These are phyloP conservation scores for Tetradesmus obliquus DNA, from an alignment of 139 green algal species.

Conservation along the genomic window DNA sequence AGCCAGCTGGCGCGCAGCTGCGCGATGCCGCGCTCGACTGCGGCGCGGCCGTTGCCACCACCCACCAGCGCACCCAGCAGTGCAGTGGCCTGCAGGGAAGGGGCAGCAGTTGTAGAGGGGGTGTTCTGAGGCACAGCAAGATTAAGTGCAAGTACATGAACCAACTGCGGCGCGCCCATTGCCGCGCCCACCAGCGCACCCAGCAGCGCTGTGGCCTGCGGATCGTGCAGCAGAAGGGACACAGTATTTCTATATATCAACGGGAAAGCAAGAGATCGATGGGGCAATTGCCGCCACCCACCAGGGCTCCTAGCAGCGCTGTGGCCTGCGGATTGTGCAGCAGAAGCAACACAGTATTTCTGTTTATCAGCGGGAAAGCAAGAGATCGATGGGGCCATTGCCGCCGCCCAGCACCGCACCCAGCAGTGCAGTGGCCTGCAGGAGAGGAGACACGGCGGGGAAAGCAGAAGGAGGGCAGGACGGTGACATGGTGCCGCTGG, in stretches of 20 bases:
- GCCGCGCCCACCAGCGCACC: too few species aligned
- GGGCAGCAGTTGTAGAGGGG: background rate
- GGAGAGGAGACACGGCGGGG: background rate
- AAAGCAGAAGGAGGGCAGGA: too few species aligned
- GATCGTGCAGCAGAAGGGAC: too few species aligned
- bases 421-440: slow-evolving; percentile 23
- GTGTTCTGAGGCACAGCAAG: too few species aligned
- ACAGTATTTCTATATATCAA: too few species aligned
- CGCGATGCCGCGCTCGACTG: background rate
- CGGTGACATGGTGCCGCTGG: too few species aligned
- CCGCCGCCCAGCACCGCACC: background rate
- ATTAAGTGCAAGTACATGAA: too few species aligned
- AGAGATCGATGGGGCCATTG: background rate
- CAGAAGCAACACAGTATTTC: too few species aligned
- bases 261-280: background rate
- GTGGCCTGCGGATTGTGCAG: too few species aligned
- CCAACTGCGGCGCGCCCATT: too few species aligned
- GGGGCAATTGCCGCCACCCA: background rate
- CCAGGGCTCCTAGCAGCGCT: too few species aligned
- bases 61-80: background rate
- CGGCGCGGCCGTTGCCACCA: background rate
- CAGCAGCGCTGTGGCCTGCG: too few species aligned
- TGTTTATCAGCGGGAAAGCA: background rate
- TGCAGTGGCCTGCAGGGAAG: background rate
- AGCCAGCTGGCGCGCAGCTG: slow-evolving; percentile 24